Base-by-base conservation (phyloP, 78 protist species). In the Dictyostelium intermedium region DNA sequence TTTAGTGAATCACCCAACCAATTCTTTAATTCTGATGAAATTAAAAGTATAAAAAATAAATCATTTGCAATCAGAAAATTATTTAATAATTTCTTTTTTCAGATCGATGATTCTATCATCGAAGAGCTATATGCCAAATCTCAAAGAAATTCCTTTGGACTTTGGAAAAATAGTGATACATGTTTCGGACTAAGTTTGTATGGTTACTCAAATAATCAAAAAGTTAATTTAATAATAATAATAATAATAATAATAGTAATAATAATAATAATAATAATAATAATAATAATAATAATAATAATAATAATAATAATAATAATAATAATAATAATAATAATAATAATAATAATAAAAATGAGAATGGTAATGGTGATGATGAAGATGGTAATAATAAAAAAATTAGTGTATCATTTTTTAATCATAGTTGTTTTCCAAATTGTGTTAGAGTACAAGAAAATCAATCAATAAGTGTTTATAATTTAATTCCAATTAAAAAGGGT, bases 381-480 rank as follows among this genome's bases (percentile, higher is more conserved):
- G 23, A 50, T 8, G 23, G 23, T 50, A 11, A 50, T 50, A 13
- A 13, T 16, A 13, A 50, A 50, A 56, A 20, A 5, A 56, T 56
- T 56, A 30, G n/a, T 13, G 73, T 83, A 25, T 86, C 92, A 27
- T 76, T 60, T 20, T 77, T 86, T 70, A 86, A 86, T 86, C 92
- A 86, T 76, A 53, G 78, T 53, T 86, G 92, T 39, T 86, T 50
- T 34, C 92, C 92, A 86, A 86, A 76, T 86, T 77, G 63, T 20
- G 47, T 73, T 23, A 39, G 92, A 34, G 83, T 86, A 35, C 92
- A 86, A 34, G n/a, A 35, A 23, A 72, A 72, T 16, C n/a, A 32
- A 53, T 27, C 60, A 14, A 86, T 86, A 3, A 56, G 41, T 10
- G n/a, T 86, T 35, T 11, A 76, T 45, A 73, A 50, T 18, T 30